Evolutionary conservation across 73 alveolate genomes (phyloP).

Genomic region (Paramecium pentaurelia): DNA sequence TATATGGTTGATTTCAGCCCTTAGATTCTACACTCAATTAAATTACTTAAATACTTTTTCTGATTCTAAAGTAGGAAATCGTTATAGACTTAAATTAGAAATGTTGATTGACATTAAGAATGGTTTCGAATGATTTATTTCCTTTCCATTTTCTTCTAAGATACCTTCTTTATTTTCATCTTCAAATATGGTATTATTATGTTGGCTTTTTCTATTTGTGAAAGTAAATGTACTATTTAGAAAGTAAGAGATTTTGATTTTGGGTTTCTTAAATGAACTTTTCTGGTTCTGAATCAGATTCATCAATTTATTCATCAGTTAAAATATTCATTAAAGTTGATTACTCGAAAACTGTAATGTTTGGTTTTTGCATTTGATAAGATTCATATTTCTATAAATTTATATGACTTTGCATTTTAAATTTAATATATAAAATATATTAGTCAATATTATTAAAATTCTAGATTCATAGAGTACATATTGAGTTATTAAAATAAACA

Average conservation of each 20-base stretch:
- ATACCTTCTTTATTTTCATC: neutral
- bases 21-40: neutral
- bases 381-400: neutral
- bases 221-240: neutral
- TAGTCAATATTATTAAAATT: too few species aligned
- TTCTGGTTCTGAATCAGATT: neutral
- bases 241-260: neutral
- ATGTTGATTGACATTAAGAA: neutral
- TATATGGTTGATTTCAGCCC: neutral
- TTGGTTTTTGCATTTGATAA: neutral
- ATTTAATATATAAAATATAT: neutral
- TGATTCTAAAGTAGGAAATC: neutral
- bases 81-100: neutral
- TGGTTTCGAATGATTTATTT: neutral
- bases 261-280: neutral
- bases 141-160: neutral
- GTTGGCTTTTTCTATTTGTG: neutral
- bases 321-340: neutral
- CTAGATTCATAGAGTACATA: neutral
- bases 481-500: neutral
- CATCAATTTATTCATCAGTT: neutral
- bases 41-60: neutral
- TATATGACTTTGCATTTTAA: neutral
- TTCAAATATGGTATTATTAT: neutral
- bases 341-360: neutral